phyloP scores from a whole-genome alignment of 208 protist species.

The Phytomonas sp. region DNA sequence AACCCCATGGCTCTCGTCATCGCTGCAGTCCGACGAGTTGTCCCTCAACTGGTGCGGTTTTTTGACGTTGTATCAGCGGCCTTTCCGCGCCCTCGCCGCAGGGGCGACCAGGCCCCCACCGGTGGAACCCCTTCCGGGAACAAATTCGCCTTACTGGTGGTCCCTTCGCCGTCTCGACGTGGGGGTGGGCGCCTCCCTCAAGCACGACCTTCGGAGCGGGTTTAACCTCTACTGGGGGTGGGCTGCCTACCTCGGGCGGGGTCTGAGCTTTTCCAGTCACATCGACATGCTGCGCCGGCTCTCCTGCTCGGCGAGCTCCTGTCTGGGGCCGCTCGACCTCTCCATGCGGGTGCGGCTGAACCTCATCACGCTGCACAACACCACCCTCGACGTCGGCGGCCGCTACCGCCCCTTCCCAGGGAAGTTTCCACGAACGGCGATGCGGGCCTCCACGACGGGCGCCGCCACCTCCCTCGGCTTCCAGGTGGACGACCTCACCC shows the following conservation, averaged over 20 bases:
- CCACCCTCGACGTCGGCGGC: slow-evolving; percentile 49
- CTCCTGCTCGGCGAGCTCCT: slow-evolving; percentile 50
- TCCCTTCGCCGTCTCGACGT: slow-evolving; percentile 40
- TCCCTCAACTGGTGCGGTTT: slow-evolving; percentile 41
- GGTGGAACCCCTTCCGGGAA: slow-evolving; percentile 1
- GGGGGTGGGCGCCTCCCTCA: slow-evolving; percentile 48
- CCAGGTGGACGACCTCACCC: slow-evolving; percentile 38
- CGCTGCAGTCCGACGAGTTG: slow-evolving; percentile 33
- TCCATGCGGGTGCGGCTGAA: slow-evolving; percentile 62
- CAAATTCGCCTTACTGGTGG: slow-evolving; percentile 19
- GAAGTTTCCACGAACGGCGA: slow-evolving; percentile 20
- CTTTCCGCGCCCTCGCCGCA: slow-evolving; percentile 2
- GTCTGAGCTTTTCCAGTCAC: slow-evolving; percentile 40
- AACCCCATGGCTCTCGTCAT: slow-evolving; percentile 35
- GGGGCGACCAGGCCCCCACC: neutral
- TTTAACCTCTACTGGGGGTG: slow-evolving; percentile 72
- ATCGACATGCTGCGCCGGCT: slow-evolving; percentile 66
- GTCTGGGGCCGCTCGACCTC: slow-evolving; percentile 29
- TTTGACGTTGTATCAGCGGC: slow-evolving; percentile 17
- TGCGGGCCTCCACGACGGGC: slow-evolving; percentile 35
- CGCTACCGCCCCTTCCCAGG: slow-evolving; percentile 35
- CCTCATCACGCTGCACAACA: slow-evolving; percentile 66
- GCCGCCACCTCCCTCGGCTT: slow-evolving; percentile 33
- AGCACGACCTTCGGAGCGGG: slow-evolving; percentile 59
- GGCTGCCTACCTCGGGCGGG: slow-evolving; percentile 31